phyloP scores from a whole-genome alignment of 768 basidiomycete species.

The Hericium rajendrae region DNA sequence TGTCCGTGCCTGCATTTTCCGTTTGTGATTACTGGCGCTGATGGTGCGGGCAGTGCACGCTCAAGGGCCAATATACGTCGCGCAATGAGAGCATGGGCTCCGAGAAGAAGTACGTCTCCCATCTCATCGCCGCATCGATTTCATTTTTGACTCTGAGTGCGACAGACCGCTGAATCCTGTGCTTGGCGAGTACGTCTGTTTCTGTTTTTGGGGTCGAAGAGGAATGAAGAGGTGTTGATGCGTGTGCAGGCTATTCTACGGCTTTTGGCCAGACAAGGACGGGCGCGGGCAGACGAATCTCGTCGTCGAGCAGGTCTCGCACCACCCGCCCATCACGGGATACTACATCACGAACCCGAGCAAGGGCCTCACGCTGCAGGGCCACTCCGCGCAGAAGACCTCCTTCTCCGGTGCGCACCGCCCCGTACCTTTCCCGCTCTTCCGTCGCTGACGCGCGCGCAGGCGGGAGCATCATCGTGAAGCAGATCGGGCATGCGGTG shows the following conservation, averaged over 20 bases:
- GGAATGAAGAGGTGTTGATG: background rate
- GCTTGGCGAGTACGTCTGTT: conserved; percentile 68
- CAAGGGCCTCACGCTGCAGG: conserved; percentile 68
- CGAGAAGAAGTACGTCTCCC: conserved; percentile 81
- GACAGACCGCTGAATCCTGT: conserved; percentile 88
- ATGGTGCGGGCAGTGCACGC: conserved; percentile 49
- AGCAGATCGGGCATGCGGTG: conserved; percentile 90
- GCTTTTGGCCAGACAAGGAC: conserved; percentile 67
- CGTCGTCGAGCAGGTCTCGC: conserved; percentile 92
- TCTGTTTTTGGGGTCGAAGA: no score
- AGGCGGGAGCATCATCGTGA: conserved; percentile 75
- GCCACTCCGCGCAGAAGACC: conserved; percentile 94
- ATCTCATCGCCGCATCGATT: no score
- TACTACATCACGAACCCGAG: conserved; percentile 78
- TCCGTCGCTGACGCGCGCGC: background rate
- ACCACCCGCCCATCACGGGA: conserved; percentile 84
- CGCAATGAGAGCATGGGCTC: conserved; percentile 93
- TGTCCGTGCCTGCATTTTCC: conserved; percentile 47
- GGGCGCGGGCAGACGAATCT: conserved; percentile 75
- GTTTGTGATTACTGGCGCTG: background rate
- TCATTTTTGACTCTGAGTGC: conserved; percentile 2
- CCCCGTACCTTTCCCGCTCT: background rate
- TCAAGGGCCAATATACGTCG: conserved; percentile 93
- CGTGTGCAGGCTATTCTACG: conserved; percentile 68
- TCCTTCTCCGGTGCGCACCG: conserved; percentile 61